phyloP scores from a whole-genome alignment of 2,329 filamentous ascomycete genomes.

The Aspergillus quadricinctus region DNA sequence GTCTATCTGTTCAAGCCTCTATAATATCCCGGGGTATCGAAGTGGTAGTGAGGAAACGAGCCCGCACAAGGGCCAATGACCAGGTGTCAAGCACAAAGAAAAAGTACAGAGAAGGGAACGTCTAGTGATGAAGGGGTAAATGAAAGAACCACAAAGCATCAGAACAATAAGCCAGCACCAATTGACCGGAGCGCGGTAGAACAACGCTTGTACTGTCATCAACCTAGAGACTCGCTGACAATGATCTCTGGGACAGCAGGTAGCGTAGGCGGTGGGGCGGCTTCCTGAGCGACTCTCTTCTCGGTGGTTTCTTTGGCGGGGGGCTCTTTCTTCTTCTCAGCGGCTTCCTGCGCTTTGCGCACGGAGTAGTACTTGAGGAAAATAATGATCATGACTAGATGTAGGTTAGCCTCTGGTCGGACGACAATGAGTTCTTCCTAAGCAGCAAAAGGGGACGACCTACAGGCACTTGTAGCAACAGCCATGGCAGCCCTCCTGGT shows the following conservation, averaged over 20 bases:
- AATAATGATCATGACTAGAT: conserved; percentile 44
- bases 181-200: neutral
- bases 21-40: neutral
- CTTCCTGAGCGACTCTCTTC: conserved; percentile 13
- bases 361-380: conserved; percentile 44
- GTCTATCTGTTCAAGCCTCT: neutral
- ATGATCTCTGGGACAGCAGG: conserved; percentile 15
- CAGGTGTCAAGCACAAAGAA: neutral
- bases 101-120: neutral
- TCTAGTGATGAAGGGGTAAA: neutral
- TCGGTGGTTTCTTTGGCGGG: conserved; percentile 28
- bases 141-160: neutral
- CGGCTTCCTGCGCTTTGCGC: conserved; percentile 32
- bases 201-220: conserved; percentile 1
- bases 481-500: conserved; percentile 61
- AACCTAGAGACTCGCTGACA: conserved; percentile 30
- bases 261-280: neutral
- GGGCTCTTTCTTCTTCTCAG: conserved; percentile 33
- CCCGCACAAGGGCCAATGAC: neutral
- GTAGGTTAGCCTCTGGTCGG: conserved; percentile 9
- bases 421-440: neutral
- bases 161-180: neutral
- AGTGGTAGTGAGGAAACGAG: neutral
- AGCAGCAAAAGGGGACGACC: conserved; percentile 16
- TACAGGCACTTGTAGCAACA: conserved; percentile 50